Base-by-base conservation (phyloP, 2,329 filamentous ascomycete genomes). In the Coleophoma crateriformis region DNA sequence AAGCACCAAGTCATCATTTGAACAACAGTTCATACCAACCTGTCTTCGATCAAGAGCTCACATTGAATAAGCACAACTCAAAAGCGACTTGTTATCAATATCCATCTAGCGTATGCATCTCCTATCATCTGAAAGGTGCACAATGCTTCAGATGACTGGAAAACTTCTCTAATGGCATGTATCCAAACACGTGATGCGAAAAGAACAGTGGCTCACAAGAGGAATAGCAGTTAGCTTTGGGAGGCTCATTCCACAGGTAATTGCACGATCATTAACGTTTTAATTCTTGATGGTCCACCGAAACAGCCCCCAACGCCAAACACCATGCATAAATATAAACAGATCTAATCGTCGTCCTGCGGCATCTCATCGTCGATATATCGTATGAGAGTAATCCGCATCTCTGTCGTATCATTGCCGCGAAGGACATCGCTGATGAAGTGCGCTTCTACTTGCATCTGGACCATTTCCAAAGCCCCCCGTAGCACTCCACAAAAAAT, bases 361-460 rank as follows among this genome's bases (percentile, higher is more conserved):
- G 94, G 94, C 73, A 99, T 82, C 71, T 99, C 94, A 65, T 99
- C 94, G 64, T 99, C 94, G 60, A 99, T 95, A 66, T 95, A 96
- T 61, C 92, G 81, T 61, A 97, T 81, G 61, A 99, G 72, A 27
- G 89, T 89, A 63, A 99, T 86, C 63, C 92, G 81, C 88, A 99
- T 96, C 75, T 99, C 94, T 1, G 94, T 99, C 15, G 88, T 92
- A 66, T 99, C 94, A 63, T 96, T 92, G 3, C 94, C 94, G 50
- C 90, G 83, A 52, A 99, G 75, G 33, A 96, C 80, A 67, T 99
- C 94, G 67, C 89, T 96, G 63, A 95, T 87, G 67, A 97, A 99
- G 65, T 95, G 91, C 43, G 90, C 90, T 67, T 99, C 92, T 4
- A 97, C 90, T 69, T 97, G 94, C 90, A 97, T 96, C 78, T 97